Evolutionary conservation across 768 basidiomycete genomes (phyloP), one percentile per base, ranked within the genome.

Genomic region (Glaciozyma martinii): DNA sequence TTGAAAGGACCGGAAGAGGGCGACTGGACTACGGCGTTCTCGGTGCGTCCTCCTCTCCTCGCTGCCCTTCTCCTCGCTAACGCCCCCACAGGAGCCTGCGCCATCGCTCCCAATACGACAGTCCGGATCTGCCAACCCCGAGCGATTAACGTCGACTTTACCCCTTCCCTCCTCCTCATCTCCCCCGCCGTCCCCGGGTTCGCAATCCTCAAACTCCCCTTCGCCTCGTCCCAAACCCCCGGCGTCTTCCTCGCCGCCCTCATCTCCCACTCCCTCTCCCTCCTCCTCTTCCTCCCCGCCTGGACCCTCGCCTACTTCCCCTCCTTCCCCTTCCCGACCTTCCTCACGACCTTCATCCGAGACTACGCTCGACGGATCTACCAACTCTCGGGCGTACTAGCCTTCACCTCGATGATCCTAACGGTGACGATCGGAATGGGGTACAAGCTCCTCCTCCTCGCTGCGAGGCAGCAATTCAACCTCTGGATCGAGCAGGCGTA

Each of bases 291-390:
- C 65, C 60, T 66, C 29, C 65, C 65, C n/a, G 40, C 66, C 12
- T 70, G 68, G 68, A 66, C 54, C 10, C 68, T 70, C 62, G 60
- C 49, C 62, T 66, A 70, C 65, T 70, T 64, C 63, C 68, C 68
- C 16, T 8, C 40, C 56, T n/a, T 60, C 9, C 57, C 16, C 29
- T 40, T 54, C n/a, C 37, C 58, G 13, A 57, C 47, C 16, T 3
- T 33, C 15, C 27, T 47, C 47, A 59, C 65, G 16, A 55, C 49
- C 16, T 61, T 63, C 37, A 47, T 56, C 29, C 68, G 68, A 19
- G 64, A 56, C 63, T 58, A 30, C 32, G 19, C 65, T 2, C 19
- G 27, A 21, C 55, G 18, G 10, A 21, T 66, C 18, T 65, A 56
- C 63, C 42, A 40, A n/a, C 5, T 56, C 53, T 9, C 18, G 30